Evolutionary conservation across 2,329 filamentous ascomycete genomes (phyloP), one percentile per base, ranked within the genome.

Genomic region (Pyricularia sp.): DNA sequence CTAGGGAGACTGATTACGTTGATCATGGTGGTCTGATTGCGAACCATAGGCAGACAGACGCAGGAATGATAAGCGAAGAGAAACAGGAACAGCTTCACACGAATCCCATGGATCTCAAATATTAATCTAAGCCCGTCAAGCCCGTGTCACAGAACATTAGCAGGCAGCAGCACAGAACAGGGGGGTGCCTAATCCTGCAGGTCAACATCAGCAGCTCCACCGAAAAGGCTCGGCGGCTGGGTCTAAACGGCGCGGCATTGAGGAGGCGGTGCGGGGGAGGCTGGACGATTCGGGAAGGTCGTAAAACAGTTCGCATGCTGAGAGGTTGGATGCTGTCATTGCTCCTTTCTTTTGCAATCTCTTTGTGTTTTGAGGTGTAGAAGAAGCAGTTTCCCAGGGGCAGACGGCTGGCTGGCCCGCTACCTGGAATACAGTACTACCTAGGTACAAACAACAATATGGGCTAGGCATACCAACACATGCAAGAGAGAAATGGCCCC

Each of bases 201-300:
- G 64, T 26, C n/a, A 42, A 14, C 64, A 65, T 12, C 64, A 65
- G 64, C 30, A 64, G 20, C 28, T 31, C 28, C 63, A 31, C 7
- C 63, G 14, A n/a, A n/a, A 64, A 31, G 26, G 7, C 42, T 50
- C 42, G 25, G 58, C 58, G 58, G n/a, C 58, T 61, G 58, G 58
- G 25, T 1, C 23, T 26, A 61, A 61, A 23, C 25, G 58, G 23
- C 58, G n/a, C 58, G 58, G 58, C 25, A 61, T 61, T 61, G 58
- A 61, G 58, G 58, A 23, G 58, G 58, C n/a, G 58, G 58, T 61
- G 58, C 58, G 58, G 58, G 58, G 58, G 58, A 61, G 58, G 58
- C 58, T 26, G 58, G 58, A 61, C 58, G 58, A 61, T 61, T 61
- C 58, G 58, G 58, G 58, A 61, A 61, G 58, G 58, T 61, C n/a